phyloP scores from a whole-genome alignment of 129 eudicot genomes.

The Tagetes erecta region DNA sequence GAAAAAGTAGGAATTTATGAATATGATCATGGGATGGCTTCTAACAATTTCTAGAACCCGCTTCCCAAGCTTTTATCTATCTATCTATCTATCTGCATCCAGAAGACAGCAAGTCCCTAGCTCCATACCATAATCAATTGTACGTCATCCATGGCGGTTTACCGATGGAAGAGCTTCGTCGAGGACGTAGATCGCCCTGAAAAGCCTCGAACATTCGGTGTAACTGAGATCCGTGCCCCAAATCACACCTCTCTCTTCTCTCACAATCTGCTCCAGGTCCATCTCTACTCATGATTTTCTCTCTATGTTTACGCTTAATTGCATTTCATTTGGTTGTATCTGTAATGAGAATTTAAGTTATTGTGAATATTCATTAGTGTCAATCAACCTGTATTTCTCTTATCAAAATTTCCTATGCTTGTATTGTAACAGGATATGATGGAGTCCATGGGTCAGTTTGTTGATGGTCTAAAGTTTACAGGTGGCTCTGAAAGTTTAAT shows the following conservation, averaged over 20 bases:
- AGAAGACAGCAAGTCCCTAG: not conserved
- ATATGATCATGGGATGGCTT: not conserved
- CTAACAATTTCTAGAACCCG: slow-evolving; percentile 29
- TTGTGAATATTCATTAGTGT: not conserved
- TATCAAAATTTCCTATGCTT: too few species aligned
- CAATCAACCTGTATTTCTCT: too few species aligned
- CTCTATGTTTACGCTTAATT: not conserved
- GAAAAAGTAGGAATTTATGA: not conserved
- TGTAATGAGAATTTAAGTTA: slow-evolving; percentile 3
- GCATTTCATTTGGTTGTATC: not conserved
- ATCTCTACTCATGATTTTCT: not conserved
- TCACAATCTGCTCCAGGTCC: slow-evolving; percentile 65
- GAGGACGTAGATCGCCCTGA: slow-evolving; percentile 91
- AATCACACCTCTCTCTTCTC: slow-evolving; percentile 63
- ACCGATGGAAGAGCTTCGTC: slow-evolving; percentile 76
- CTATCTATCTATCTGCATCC: not conserved
- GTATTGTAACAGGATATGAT: slow-evolving; percentile 57
- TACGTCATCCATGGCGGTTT: slow-evolving; percentile 51
- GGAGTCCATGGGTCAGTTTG: slow-evolving; percentile 94
- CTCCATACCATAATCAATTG: slow-evolving; percentile 10
- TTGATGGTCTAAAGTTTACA: slow-evolving; percentile 83
- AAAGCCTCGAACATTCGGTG: slow-evolving; percentile 82
- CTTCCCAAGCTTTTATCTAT: not conserved
- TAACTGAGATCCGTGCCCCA: slow-evolving; percentile 91
- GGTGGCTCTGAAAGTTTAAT: slow-evolving; percentile 81